phyloP scores from a whole-genome alignment of 2,329 filamentous ascomycete genomes.

The Graphilbum ipis-grandicollis region DNA sequence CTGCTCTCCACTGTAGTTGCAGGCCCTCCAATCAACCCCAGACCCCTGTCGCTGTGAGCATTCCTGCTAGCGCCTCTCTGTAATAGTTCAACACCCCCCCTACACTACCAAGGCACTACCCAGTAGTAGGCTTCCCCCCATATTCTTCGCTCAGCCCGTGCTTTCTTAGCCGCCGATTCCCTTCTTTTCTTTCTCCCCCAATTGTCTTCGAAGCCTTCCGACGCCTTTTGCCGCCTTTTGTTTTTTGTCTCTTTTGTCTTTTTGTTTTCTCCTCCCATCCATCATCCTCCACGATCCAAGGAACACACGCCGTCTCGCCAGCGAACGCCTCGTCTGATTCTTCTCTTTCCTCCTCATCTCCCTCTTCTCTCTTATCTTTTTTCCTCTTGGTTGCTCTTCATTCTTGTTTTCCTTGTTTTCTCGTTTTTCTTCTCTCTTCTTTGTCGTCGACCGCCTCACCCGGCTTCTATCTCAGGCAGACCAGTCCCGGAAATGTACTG shows the following conservation, averaged over 20 bases:
- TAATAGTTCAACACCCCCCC: neutral
- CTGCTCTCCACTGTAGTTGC: constrained; percentile 5
- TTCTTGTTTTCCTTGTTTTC: neutral
- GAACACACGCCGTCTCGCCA: neutral
- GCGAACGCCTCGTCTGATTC: neutral
- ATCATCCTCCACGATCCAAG: neutral
- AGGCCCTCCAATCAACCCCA: constrained; percentile 7
- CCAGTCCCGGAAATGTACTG: neutral
- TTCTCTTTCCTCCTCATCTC: neutral
- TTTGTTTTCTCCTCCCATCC: neutral
- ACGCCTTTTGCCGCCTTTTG: neutral
- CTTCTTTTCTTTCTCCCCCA: neutral
- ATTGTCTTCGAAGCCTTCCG: neutral
- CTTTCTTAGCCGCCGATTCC: neutral
- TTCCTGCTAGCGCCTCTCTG: neutral
- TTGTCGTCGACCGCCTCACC: neutral
- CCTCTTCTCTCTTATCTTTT: neutral
- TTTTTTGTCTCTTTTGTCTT: constrained; percentile 1
- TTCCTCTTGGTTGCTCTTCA: neutral
- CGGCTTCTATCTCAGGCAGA: too few species aligned
- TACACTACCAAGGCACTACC: neutral
- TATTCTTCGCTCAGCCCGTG: neutral
- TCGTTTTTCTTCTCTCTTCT: neutral
- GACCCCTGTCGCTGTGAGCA: constrained; percentile 5
- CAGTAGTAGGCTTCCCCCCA: neutral